phyloP scores from a whole-genome alignment of 768 basidiomycete species.

The Paxillus ammoniavirescens region DNA sequence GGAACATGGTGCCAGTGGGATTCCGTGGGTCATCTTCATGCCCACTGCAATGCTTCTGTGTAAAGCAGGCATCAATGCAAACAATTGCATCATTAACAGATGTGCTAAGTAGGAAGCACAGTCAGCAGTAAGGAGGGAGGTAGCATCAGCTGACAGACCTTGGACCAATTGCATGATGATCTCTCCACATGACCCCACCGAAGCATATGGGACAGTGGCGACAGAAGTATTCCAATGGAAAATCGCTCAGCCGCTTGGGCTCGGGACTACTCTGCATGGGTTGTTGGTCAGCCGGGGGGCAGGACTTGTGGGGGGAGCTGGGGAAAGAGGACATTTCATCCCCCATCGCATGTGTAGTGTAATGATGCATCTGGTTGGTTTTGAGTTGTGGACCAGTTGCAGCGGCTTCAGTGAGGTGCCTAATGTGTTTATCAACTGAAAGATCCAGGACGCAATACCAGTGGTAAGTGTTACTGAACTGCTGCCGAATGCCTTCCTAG shows the following conservation, averaged over 20 bases:
- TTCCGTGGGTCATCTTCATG: too few relatives aligned
- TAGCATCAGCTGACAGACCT: constrained; percentile 2
- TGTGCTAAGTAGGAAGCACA: not conserved
- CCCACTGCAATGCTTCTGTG: too few relatives aligned
- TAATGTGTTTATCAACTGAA: constrained; percentile 6
- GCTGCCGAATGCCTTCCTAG: constrained; percentile 22
- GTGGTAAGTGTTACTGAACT: constrained; percentile 26
- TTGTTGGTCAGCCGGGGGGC: not conserved
- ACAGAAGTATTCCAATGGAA: not conserved
- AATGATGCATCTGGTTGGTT: not conserved
- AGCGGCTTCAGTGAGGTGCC: not conserved
- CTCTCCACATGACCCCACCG: constrained; percentile 2
- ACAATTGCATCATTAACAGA: constrained; percentile 26
- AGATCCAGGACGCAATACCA: constrained; percentile 25
- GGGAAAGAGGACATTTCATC: too few relatives aligned
- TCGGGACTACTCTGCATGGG: not conserved
- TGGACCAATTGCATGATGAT: not conserved
- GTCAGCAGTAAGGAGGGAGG: not conserved
- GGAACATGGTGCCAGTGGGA: too few relatives aligned
- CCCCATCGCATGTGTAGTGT: not conserved
- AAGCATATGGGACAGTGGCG: constrained; percentile 29
- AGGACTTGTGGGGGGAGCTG: not conserved
- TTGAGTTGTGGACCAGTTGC: not conserved
- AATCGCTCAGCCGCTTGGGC: not conserved
- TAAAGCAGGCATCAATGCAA: constrained; percentile 34